These are phyloP conservation scores for Cinchona pubescens DNA, from an alignment of 257 asterid species.

Conservation along the genomic window DNA sequence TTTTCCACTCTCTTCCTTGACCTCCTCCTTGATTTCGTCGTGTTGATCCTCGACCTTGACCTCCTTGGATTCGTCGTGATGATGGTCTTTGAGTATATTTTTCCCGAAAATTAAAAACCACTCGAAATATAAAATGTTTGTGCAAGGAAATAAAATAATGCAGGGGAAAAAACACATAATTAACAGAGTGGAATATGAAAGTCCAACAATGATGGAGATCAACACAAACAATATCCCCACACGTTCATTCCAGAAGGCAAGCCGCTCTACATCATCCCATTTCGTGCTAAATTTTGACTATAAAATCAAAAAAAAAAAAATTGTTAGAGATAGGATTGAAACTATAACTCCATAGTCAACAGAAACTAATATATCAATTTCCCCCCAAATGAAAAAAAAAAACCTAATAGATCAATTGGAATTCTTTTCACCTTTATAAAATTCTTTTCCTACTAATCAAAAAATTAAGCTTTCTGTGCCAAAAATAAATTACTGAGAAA, in stretches of 20 bases:
- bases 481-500: too few species aligned
- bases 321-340: too few species aligned
- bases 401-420: too few species aligned
- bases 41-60: not conserved
- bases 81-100: not conserved
- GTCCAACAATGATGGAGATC: not conserved
- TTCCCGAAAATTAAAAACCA: not conserved
- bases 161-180: not conserved
- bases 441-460: too few species aligned
- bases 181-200: not conserved
- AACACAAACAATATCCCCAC: not conserved
- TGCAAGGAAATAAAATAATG: not conserved
- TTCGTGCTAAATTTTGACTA: not conserved
- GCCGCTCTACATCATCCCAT: not conserved
- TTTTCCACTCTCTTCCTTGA: not conserved
- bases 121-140: not conserved
- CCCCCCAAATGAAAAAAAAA: too few species aligned
- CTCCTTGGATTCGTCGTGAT: not conserved
- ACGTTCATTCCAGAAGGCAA: not conserved
- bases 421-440: too few species aligned
- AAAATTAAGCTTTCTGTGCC: too few species aligned
- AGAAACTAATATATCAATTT: too few species aligned
- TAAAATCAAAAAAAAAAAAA: not conserved
- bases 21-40: not conserved
- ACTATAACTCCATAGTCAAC: too few species aligned